Conservation (phyloP, 2,329 filamentous ascomycete species). For the Monosporascus sp. region DNA sequence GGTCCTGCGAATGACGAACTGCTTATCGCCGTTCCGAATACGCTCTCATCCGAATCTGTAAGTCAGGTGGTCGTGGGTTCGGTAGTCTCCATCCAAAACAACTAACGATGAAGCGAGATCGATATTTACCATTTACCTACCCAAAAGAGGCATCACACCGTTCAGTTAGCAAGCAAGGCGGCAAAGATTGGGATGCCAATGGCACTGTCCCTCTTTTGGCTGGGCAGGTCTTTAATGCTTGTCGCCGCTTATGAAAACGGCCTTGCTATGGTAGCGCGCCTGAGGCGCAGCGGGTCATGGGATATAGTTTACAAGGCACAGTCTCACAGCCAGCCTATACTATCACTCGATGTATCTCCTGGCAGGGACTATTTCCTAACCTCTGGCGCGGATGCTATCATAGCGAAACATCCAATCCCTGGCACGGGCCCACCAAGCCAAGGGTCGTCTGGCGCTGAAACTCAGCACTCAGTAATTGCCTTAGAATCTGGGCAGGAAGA, state of each 20-base stretch:
- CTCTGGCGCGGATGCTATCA: constrained; percentile 72
- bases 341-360: constrained; percentile 61
- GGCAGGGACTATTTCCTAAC: constrained; percentile 61
- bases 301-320: constrained; percentile 56
- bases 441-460: constrained; percentile 7
- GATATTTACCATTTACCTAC: constrained; percentile 81
- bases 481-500: background rate
- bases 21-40: constrained; percentile 76
- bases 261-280: constrained; percentile 59
- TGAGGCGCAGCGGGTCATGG: constrained; percentile 40
- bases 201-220: constrained; percentile 62
- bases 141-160: constrained; percentile 59
- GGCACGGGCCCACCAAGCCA: constrained; percentile 9
- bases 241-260: constrained; percentile 84
- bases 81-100: background rate
- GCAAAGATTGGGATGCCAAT: constrained; percentile 77
- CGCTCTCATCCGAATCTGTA: constrained; percentile 65
- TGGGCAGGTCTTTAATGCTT: constrained; percentile 50
- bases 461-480: background rate
- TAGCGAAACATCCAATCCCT: constrained; percentile 70
- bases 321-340: constrained; percentile 71
- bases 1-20: constrained; percentile 35
- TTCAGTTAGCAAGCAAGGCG: constrained; percentile 33
- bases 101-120: constrained; percentile 39
- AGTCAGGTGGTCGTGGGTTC: background rate